phyloP scores from a whole-genome alignment of 2,329 filamentous ascomycete genomes.

The Epichloe sp. region DNA sequence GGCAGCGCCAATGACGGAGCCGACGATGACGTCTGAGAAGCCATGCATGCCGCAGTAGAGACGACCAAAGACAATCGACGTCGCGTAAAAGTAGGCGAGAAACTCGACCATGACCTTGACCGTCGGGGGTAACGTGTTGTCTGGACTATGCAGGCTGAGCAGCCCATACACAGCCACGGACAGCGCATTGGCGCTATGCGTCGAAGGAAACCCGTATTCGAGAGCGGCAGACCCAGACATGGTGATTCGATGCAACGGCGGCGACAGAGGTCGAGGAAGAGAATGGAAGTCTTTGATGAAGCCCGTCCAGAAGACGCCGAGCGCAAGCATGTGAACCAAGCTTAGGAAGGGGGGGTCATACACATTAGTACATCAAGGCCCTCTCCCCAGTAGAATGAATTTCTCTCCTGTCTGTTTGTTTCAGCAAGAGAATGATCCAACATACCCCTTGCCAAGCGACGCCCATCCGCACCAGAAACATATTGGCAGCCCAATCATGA shows the following conservation, averaged over 20 bases:
- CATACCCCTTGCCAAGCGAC: conserved; percentile 74
- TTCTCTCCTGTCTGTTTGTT: neutral
- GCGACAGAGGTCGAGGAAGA: conserved; percentile 80
- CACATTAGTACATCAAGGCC: neutral
- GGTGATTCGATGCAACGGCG: conserved; percentile 84
- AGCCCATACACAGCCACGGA: conserved; percentile 82
- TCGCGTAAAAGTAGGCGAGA: conserved; percentile 70
- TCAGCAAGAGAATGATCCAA: conserved; percentile 9
- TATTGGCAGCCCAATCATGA: conserved; percentile 90
- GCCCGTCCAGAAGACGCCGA: conserved; percentile 76
- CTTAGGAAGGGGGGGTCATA: conserved; percentile 20
- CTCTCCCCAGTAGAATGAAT: no score
- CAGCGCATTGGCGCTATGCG: conserved; percentile 92
- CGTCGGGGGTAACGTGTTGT: conserved; percentile 47
- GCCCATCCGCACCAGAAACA: conserved; percentile 94
- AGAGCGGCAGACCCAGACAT: conserved; percentile 93
- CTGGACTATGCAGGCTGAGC: conserved; percentile 51
- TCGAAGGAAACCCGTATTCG: conserved; percentile 95
- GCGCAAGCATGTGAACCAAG: conserved; percentile 62
- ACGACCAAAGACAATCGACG: conserved; percentile 80
- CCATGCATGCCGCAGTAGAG: conserved; percentile 99
- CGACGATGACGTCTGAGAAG: conserved; percentile 79
- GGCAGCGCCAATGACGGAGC: conserved; percentile 60
- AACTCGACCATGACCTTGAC: conserved; percentile 51
- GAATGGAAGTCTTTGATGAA: conserved; percentile 92